A percentile compares a stretch with the other conserved stretches of the same genome.
These are phyloP conservation scores for Blastosporella zonata DNA, from an alignment of 1,284 basidiomycete genomes.

Conservation along the genomic window DNA sequence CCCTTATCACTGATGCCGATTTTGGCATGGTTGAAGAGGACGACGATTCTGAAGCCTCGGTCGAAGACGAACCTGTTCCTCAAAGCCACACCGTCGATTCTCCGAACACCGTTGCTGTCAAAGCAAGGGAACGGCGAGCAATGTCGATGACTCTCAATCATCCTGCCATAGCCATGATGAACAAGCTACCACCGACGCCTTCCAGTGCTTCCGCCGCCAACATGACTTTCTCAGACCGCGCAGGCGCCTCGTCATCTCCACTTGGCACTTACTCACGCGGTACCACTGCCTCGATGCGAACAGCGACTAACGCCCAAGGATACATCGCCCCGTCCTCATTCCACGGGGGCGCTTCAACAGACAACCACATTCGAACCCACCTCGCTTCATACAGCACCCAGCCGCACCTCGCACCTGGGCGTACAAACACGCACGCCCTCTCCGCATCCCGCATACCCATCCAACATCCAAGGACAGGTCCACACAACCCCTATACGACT, in stretches of 20 bases:
- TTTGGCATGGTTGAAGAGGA: constrained; percentile 55
- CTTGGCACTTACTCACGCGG: constrained; percentile 26
- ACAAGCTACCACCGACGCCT: constrained; percentile 18
- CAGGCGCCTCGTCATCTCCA: constrained; percentile 16
- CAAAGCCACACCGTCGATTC: constrained; percentile 12
- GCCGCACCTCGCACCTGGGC: constrained; percentile 1
- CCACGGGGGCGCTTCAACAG: constrained; percentile 31
- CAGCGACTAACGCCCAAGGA: constrained; percentile 39
- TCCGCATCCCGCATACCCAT: constrained; percentile 5
- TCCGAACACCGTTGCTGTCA: constrained; percentile 32
- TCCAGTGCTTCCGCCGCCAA: constrained; percentile 29
- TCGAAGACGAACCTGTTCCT: constrained; percentile 12
- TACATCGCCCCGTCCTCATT: constrained; percentile 39
- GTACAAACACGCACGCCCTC: neutral
- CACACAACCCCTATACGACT: constrained; percentile 21
- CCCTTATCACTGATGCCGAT: constrained; percentile 62
- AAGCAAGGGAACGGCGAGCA: constrained; percentile 53
- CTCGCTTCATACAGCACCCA: constrained; percentile 48
- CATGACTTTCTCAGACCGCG: constrained; percentile 29
- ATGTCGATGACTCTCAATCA: constrained; percentile 54
- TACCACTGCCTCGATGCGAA: constrained; percentile 34
- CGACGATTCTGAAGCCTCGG: constrained; percentile 31
- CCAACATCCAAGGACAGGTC: constrained; percentile 6
- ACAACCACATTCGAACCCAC: constrained; percentile 45
- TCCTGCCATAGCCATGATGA: constrained; percentile 20